A percentile compares a stretch with the other conserved stretches of the same genome.
Evolutionary conservation across 768 basidiomycete genomes (phyloP).

Genomic region (Gelatoporia subvermispora): DNA sequence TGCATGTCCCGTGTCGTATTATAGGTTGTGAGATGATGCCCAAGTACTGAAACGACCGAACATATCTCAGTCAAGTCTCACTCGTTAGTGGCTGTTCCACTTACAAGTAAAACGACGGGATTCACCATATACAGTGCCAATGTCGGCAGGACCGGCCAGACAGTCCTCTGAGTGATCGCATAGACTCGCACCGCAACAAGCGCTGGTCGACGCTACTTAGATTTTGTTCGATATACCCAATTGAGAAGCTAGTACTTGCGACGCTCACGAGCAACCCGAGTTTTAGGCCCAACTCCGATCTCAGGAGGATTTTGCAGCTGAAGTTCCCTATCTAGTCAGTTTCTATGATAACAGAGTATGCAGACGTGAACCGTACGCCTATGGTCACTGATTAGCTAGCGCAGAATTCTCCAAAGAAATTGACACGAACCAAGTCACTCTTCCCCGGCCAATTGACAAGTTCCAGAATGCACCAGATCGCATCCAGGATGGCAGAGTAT

Average conservation of each 20-base stretch:
- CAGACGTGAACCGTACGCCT: neutral
- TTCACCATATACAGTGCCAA: slow-evolving; percentile 7
- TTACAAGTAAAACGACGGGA: slow-evolving; percentile 10
- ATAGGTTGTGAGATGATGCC: neutral
- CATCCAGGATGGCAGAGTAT: slow-evolving; percentile 10
- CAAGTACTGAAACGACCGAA: neutral
- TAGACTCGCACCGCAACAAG: slow-evolving; percentile 13
- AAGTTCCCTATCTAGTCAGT: neutral
- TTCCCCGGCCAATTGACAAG: neutral
- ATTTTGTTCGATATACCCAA: neutral
- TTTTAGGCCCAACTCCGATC: neutral
- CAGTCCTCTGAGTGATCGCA: slow-evolving; percentile 7
- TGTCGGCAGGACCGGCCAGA: neutral
- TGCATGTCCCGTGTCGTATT: neutral
- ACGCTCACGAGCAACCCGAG: neutral
- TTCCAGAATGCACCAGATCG: slow-evolving; percentile 5
- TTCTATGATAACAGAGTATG: neutral
- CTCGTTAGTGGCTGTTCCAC: neutral
- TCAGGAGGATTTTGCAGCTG: slow-evolving; percentile 8
- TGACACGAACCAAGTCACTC: neutral
- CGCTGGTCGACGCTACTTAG: neutral
- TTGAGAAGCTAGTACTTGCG: neutral
- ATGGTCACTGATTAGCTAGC: neutral
- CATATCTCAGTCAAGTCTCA: no score
- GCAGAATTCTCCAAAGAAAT: neutral